Evolutionary conservation across 805 yeast genomes (phyloP), one percentile per base, ranked within the genome.

Genomic region (Cyberlindnera sargentensis): DNA sequence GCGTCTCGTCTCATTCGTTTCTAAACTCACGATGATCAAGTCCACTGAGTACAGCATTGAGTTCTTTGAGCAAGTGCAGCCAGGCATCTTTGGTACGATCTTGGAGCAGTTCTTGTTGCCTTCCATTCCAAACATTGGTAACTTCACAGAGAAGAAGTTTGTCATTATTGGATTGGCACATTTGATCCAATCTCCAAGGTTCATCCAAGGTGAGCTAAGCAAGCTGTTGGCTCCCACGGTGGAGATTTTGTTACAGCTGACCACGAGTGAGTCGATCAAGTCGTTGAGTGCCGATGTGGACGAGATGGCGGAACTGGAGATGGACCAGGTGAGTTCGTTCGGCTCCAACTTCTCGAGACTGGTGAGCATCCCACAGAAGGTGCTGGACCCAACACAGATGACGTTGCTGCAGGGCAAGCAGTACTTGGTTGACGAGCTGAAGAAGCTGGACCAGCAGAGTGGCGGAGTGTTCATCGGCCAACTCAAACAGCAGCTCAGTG

Each of bases 261-360:
- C 63, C 5, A 49, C 63, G 6, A 62, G 67, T 5, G 66, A 66
- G 39, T 63, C 74, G 34, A 64, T 69, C 37, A 64, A 61, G 8
- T 47, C 50, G 23, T 48, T 52, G 26, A 62, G 63, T 37, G 46
- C 62, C 34, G 68, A 62, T 20, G 53, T 55, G n/a, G 67, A 70
- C 34, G 68, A 63, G 39, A 48, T 68, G 37, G 71, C 64, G 2
- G 67, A 64, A 4, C 61, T 67, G 34, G 83, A 82, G 50, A 54
- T 75, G 29, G 89, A 84, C 41, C 95, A 89, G 48, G 73, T 82
- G 40, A 65, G 89, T 0, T 71, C 93, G 3, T 93, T 90, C 64
- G 98, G 98, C 2, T 82, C 96, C 0, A 78, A 82, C 41, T 93
- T 78, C 63, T 85, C 95, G 41, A 80, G 76, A 56, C 69, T 93